Evolutionary conservation across 352 stramenopile species (phyloP).

Genomic region (Globisporangium okanoganense): DNA sequence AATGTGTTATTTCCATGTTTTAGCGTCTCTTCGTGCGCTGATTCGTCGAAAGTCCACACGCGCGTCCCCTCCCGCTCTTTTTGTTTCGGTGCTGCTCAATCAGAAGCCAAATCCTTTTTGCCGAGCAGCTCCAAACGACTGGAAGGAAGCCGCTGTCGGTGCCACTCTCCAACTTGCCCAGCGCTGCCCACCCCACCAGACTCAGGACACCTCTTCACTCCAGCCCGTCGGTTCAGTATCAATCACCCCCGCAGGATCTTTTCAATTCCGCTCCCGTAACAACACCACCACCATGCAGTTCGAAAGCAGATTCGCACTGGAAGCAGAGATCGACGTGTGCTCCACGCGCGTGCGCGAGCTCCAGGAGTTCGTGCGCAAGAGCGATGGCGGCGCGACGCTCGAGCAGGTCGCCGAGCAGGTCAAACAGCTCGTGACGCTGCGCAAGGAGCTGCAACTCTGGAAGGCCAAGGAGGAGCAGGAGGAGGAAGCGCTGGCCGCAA

Average conservation of each 20-base stretch:
- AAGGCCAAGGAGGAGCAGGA: slow-evolving; percentile 27
- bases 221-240: slow-evolving; percentile 1
- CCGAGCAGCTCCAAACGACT: slow-evolving; percentile 1
- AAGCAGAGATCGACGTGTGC: slow-evolving; percentile 53
- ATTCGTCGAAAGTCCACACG: not conserved
- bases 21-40: not conserved
- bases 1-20: not conserved
- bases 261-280: not conserved
- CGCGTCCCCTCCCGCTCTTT: not conserved
- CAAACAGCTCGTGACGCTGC: slow-evolving; percentile 52
- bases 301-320: slow-evolving; percentile 31
- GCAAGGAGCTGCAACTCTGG: slow-evolving; percentile 69
- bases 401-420: slow-evolving; percentile 53
- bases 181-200: not conserved
- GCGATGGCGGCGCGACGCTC: slow-evolving; percentile 33
- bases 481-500: slow-evolving; percentile 4
- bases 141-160: not conserved
- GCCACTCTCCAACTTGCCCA: not conserved
- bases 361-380: slow-evolving; percentile 47
- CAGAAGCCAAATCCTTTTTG: not conserved
- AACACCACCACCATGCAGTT: slow-evolving; percentile 36
- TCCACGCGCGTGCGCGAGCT: slow-evolving; percentile 48
- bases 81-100: not conserved
- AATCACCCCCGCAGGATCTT: slow-evolving; percentile 1
- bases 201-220: not conserved